A percentile compares a stretch with the other conserved stretches of the same genome.
Conservation (phyloP, 768 basidiomycete species). For the Boletus rubroflammeus region DNA sequence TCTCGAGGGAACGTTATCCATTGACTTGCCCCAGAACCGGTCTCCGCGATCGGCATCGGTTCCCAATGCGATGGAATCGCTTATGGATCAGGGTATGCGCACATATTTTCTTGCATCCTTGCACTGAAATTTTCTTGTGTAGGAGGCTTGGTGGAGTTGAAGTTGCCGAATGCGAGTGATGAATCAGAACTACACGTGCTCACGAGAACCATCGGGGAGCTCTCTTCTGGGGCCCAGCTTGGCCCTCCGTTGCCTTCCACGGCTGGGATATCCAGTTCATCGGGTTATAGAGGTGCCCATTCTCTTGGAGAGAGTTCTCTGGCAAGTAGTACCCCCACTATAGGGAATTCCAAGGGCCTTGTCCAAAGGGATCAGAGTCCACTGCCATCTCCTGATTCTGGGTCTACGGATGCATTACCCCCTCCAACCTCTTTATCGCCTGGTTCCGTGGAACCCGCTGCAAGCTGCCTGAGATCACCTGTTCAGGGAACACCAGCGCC, state of each 20-base stretch:
- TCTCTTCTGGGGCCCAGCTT: constrained; percentile 37
- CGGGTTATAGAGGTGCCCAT: neutral
- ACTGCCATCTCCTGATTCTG: constrained; percentile 3
- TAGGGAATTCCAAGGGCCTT: constrained; percentile 1
- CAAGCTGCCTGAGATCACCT: constrained; percentile 12
- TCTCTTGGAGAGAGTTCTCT: neutral
- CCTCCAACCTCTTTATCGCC: neutral
- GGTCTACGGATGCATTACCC: neutral
- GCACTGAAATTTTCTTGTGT: neutral
- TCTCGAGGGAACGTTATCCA: constrained; percentile 27
- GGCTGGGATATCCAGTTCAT: neutral
- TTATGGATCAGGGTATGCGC: constrained; percentile 61
- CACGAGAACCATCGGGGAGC: constrained; percentile 43
- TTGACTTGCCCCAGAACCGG: constrained; percentile 21
- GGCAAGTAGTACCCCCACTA: neutral
- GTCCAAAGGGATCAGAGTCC: neutral
- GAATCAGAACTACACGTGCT: constrained; percentile 31
- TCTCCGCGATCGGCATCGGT: constrained; percentile 3
- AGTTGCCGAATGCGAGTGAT: constrained; percentile 39
- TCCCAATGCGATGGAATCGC: constrained; percentile 51
- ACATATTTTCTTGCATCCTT: neutral
- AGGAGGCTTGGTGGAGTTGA: constrained; percentile 60
- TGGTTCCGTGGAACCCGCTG: constrained; percentile 2
- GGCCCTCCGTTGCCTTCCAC: constrained; percentile 18
- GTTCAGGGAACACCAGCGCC: constrained; percentile 10